These are phyloP conservation scores for Hymenoscyphus infarciens DNA, from an alignment of 2,329 filamentous ascomycete species.

Conservation along the genomic window DNA sequence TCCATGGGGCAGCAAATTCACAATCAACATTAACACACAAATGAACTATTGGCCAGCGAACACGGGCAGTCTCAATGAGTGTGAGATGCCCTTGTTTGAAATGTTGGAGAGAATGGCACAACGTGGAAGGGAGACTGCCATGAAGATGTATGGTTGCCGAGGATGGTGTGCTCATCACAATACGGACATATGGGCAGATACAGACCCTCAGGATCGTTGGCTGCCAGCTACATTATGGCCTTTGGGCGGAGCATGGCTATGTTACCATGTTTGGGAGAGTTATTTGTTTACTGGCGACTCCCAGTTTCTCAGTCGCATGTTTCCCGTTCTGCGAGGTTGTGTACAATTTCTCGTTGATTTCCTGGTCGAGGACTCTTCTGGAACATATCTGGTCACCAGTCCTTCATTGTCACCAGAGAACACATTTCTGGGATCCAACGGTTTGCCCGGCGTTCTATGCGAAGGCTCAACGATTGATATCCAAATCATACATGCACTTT, in stretches of 20 bases:
- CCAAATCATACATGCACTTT: constrained; percentile 41
- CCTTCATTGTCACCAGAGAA: constrained; percentile 41
- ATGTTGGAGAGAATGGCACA: constrained; percentile 38
- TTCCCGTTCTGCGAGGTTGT: constrained; percentile 34
- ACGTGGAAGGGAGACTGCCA: constrained; percentile 34
- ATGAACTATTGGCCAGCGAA: constrained; percentile 51
- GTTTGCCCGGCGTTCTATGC: constrained; percentile 29
- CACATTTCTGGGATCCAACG: constrained; percentile 28
- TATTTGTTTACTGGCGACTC: constrained; percentile 37
- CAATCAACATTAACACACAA: constrained; percentile 50
- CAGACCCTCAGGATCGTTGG: constrained; percentile 35
- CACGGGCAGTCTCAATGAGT: constrained; percentile 35
- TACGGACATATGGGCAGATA: constrained; percentile 37
- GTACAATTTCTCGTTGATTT: constrained; percentile 37
- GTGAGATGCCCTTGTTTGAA: constrained; percentile 40
- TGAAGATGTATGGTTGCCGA: constrained; percentile 32
- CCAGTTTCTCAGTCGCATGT: constrained; percentile 30
- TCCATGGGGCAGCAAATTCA: constrained; percentile 47
- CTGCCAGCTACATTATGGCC: constrained; percentile 39
- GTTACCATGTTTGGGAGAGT: constrained; percentile 40
- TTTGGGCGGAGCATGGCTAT: constrained; percentile 41
- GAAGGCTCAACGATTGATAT: constrained; percentile 47
- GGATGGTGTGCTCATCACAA: constrained; percentile 36
- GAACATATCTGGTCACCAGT: constrained; percentile 34
- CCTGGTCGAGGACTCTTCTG: constrained; percentile 31